Conservation (phyloP, 202 grass and related monocot genomes). For the Saccharum hybrid region DNA sequence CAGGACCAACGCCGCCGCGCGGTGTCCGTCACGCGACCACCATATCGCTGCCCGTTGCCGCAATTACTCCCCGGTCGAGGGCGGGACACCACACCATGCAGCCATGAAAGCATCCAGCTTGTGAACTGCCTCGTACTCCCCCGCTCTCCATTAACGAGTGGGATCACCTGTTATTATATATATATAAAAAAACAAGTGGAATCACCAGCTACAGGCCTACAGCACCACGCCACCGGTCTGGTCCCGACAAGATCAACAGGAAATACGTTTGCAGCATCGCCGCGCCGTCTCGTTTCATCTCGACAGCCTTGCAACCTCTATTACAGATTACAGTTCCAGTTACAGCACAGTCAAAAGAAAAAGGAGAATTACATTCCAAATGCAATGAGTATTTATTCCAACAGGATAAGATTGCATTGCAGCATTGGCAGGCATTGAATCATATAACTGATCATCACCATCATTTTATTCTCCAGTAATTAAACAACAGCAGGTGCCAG, state of each 20-base stretch:
- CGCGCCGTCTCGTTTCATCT: background rate
- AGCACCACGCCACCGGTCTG: background rate
- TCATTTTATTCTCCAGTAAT: background rate
- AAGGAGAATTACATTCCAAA: background rate
- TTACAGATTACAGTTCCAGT: background rate
- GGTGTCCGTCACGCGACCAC: background rate
- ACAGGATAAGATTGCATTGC: background rate
- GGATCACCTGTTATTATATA: background rate
- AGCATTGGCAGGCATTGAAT: background rate
- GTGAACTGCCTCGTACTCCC: slow-evolving; percentile 15
- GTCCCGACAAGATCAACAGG: background rate
- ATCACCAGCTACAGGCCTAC: background rate
- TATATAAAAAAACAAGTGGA: background rate
- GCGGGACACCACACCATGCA: background rate
- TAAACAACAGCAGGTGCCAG: background rate
- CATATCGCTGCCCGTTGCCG: slow-evolving; percentile 43
- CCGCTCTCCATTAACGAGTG: background rate
- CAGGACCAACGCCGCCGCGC: background rate
- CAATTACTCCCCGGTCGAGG: slow-evolving; percentile 44
- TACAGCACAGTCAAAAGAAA: background rate
- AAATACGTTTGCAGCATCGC: background rate
- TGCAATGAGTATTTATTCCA: background rate
- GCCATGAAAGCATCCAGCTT: background rate
- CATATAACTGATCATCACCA: background rate
- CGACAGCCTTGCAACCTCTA: background rate